These are phyloP conservation scores for Pythium sukuiense DNA, from an alignment of 352 stramenopile genomes.

Conservation along the genomic window DNA sequence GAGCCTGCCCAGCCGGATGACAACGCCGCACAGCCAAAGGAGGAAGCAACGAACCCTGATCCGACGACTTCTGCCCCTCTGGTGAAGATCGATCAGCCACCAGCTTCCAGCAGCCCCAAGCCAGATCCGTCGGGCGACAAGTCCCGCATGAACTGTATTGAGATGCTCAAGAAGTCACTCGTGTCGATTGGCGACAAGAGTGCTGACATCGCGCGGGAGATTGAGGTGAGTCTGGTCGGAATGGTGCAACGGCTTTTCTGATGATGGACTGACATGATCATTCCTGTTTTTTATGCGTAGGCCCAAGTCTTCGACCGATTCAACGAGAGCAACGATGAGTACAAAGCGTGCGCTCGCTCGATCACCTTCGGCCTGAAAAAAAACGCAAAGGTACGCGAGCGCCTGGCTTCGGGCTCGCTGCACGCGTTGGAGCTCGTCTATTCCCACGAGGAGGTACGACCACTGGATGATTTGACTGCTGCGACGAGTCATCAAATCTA, in stretches of 20 bases:
- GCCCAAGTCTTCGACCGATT: constrained; percentile 76
- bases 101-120: constrained; percentile 25
- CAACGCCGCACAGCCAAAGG: too few relatives aligned
- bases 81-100: constrained; percentile 11
- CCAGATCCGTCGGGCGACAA: constrained; percentile 49
- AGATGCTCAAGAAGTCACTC: constrained; percentile 70
- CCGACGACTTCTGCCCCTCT: constrained; percentile 1
- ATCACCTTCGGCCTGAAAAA: constrained; percentile 81
- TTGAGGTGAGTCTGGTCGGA: constrained; percentile 45
- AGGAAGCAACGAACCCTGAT: not conserved
- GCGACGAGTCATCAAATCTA: not conserved
- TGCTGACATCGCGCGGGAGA: constrained; percentile 56
- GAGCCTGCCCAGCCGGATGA: constrained; percentile 5
- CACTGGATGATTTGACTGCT: constrained; percentile 4
- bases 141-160: constrained; percentile 55
- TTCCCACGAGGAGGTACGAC: constrained; percentile 60
- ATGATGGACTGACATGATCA: not conserved
- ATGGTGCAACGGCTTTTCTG: too few relatives aligned
- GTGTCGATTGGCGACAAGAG: constrained; percentile 38
- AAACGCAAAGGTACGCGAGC: constrained; percentile 59
- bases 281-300: constrained; percentile 31
- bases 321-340: constrained; percentile 77
- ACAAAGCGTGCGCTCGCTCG: constrained; percentile 68
- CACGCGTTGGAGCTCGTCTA: constrained; percentile 79
- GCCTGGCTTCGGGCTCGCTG: constrained; percentile 60